These are phyloP conservation scores for Suillus weaverae DNA, from an alignment of 768 basidiomycete genomes.

Conservation along the genomic window DNA sequence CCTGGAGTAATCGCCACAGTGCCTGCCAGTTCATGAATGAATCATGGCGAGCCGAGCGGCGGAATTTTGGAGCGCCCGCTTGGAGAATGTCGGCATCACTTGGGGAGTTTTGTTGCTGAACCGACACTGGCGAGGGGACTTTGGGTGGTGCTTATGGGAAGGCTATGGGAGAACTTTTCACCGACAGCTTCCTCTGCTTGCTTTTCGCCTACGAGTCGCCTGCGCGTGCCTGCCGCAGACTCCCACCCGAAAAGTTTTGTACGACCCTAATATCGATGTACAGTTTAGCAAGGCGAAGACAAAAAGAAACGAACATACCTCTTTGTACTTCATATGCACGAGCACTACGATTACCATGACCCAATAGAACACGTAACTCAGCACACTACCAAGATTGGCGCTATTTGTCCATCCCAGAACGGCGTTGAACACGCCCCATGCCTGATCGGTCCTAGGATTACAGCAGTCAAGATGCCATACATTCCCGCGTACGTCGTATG, in stretches of 20 bases:
- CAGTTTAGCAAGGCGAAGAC: background rate
- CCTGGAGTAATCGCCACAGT: background rate
- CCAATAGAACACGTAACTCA: constrained; percentile 95
- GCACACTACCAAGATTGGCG: constrained; percentile 76
- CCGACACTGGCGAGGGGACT: background rate
- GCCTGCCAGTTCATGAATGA: background rate
- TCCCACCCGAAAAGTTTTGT: constrained; percentile 60
- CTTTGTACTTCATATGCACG: constrained; percentile 63
- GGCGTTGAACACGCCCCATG: constrained; percentile 83
- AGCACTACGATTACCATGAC: constrained; percentile 71
- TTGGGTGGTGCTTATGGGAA: background rate
- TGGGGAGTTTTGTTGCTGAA: background rate
- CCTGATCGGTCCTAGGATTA: constrained; percentile 55
- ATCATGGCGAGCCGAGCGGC: background rate
- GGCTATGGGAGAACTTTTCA: background rate
- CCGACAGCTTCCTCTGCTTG: background rate
- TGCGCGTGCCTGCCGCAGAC: constrained; percentile 46
- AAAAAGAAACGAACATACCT: constrained; percentile 36
- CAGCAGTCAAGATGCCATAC: constrained; percentile 91
- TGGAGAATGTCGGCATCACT: background rate
- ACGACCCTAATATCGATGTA: constrained; percentile 47
- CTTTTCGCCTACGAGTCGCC: constrained; percentile 28
- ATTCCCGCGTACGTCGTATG: constrained; percentile 75
- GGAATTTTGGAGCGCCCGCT: background rate
- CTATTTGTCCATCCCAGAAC: constrained; percentile 89